Evolutionary conservation across 345 rosid genomes (phyloP), one percentile per base, ranked within the genome.

Genomic region (Arabis hirsuta): DNA sequence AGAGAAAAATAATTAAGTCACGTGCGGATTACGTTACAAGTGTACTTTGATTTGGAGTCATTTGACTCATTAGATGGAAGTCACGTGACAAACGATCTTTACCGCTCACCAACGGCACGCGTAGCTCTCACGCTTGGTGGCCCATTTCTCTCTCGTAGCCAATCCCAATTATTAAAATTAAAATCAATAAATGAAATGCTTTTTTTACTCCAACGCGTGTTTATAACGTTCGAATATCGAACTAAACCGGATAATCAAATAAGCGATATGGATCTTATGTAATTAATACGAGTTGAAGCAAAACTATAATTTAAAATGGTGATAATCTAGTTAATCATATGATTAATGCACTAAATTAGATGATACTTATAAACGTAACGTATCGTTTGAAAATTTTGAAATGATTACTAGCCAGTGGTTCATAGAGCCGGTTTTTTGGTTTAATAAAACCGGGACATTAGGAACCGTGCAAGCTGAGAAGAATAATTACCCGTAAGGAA

Each of bases 101-200:
- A 62, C 79, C 65, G 64, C 65, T 61, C 78, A 66, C 55, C 54
- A 67, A 67, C 56, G 50, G 73, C 74, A 76, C 70, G 74, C 74
- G 70, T 76, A 68, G 79, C 79, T 31, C 52, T 61, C 74, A 76
- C 74, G 71, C 65, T 55, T 68, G 79, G 74, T 62, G 20, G 20
- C 79, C 65, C 74, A 69, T 62, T 68, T 76, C 74, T 62, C 51
- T 14, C 79, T 76, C 79, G 56, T 20, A 68, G 39, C 65, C 74
- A 54, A 54, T 75, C 73, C 56, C n/a, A n/a, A n/a, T n/a, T n/a
- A n/a, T n/a, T n/a, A n/a, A 24, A 34, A 14, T 14, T 52, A 43
- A 12, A 24, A 4, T 2, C 3, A n/a, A 9, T 26, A n/a, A n/a
- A n/a, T n/a, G n/a, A n/a, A n/a, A 3, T 6, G 14, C 1, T 42